phyloP scores from a whole-genome alignment of 306 rosid genomes.

The Lathyrus oleraceus region DNA sequence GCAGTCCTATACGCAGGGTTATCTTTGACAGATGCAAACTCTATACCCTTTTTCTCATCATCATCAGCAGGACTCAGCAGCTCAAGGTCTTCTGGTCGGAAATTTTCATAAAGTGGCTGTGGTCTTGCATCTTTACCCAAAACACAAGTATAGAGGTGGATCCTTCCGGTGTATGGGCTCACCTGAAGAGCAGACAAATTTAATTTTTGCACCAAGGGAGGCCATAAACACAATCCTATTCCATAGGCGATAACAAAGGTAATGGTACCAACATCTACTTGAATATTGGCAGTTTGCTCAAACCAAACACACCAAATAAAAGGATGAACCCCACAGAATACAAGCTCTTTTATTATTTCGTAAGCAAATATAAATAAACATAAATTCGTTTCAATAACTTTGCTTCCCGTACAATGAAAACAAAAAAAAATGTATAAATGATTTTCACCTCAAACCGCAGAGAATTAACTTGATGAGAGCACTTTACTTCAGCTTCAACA shows the following conservation, averaged over 20 bases:
- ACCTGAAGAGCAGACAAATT: constrained; percentile 55
- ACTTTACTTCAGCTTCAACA: constrained; percentile 44
- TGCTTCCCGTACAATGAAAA: constrained; percentile 30
- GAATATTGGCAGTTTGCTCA: constrained; percentile 8
- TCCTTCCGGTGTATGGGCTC: constrained; percentile 88
- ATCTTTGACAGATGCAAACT: constrained; percentile 43
- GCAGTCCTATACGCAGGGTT: constrained; percentile 50
- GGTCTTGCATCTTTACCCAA: constrained; percentile 78
- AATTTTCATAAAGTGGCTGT: constrained; percentile 73
- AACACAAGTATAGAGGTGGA: constrained; percentile 86
- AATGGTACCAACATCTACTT: constrained; percentile 1
- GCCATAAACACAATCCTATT: neutral
- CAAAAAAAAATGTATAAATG: neutral
- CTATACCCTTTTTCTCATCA: constrained; percentile 40
- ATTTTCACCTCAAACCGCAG: constrained; percentile 81
- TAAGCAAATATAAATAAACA: constrained; percentile 14
- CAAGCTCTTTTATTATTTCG: neutral
- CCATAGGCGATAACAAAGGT: neutral
- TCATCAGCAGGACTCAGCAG: constrained; percentile 43
- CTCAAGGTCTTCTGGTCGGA: constrained; percentile 85
- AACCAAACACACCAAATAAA: constrained; percentile 21
- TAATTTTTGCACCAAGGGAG: constrained; percentile 11
- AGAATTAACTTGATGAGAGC: constrained; percentile 46
- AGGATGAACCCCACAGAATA: neutral
- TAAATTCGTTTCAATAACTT: constrained; percentile 6